Base-by-base conservation (phyloP, 768 basidiomycete species). In the Panus rudis region DNA sequence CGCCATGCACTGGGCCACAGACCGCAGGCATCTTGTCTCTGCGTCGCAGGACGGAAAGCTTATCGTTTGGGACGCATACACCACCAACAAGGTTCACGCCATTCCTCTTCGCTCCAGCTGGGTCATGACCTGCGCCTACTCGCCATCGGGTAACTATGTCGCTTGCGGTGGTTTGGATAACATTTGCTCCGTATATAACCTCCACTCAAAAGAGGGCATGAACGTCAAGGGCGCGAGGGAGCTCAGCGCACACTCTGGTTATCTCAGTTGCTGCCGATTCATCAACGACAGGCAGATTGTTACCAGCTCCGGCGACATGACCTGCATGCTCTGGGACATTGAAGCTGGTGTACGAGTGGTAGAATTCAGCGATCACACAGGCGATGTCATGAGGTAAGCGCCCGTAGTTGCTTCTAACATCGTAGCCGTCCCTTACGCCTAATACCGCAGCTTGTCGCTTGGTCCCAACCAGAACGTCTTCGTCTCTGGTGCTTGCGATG, bases 71-170 rank as follows among this genome's bases (percentile, higher is more conserved):
- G 94, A 99, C 65, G 94, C 94, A 39, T 98, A 98, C 67, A 98
- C 94, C n/a, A 96, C 93, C 46, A 99, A 99, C 78, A 99, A 99
- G 72, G 94, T 99, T 47, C 96, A 99, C 60, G 94, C 94, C 54
- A 99, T 99, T 62, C 94, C 94, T 39, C 72, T 99, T 37, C 84
- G 94, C 41, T 96, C 92, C 35, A 92, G 89, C 60, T 99, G 94
- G 94, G 94, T 99, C 68, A 99, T 99, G 94, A 99, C 94, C 40
- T 99, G 94, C 62, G 94, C 94, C 39, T 98, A 97, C 67, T 84
- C 96, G 17, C 94, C 96, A 4, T 90, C 89, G 14, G 94, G 96
- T 39, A 93, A 89, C 64, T 96, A 88, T 52, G 96, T 99, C 50
- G 96, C 96, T 26, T 98, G 96, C 55, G 94, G 96, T 66, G 94